Evolutionary conservation across 768 basidiomycete species (phyloP), one percentile per base, ranked within the genome.

Genomic region (Rhodotorula sphaerocarpa): DNA sequence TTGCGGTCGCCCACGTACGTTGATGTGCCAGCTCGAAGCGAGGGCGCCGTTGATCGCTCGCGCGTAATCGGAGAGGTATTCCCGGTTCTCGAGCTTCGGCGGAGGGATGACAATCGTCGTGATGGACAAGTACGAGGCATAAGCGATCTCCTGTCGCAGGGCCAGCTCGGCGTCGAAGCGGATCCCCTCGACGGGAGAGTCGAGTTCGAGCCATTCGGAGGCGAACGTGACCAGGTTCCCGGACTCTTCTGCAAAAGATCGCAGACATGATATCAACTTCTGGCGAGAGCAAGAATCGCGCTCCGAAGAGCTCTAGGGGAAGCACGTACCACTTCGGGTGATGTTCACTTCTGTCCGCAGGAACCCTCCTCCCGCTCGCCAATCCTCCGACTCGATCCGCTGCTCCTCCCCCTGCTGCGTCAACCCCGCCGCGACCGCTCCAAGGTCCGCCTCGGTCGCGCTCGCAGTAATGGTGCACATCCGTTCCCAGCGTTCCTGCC

Each of bases 91-190:
- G 27, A 61, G 59, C 62, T 83, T 81, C 2, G 93, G 93, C 3
- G 90, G 83, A 34, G 95, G 93, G 4, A 97, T 82, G 71, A 99
- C 85, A 34, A 86, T 85, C 20, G 85, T 83, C 31, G 83, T 83
- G 31, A 96, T 80, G 70, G 88, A 87, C 67, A 99, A 83, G 76
- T 99, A 96, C 1, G 89, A 83, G 0, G 91, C 91, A 73, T 91
- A 95, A 3, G 88, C 81, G 21, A 95, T 80, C 75, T 99, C 95
- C 76, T 96, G 91, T 58, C 84, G 83, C 21, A 99, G 80, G 16
- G 95, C 91, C 57, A 93, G 87, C 77, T 93, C 95, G 48, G 90
- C 86, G 73, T 99, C 95, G 71, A 93, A 89, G 48, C 95, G 83
- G 57, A 97, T 85, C 80, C 92, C 90, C 71, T 90, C 89, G 75